These are phyloP conservation scores for Hypoxylon sp. DNA, from an alignment of 2,329 filamentous ascomycete genomes.

Conservation along the genomic window DNA sequence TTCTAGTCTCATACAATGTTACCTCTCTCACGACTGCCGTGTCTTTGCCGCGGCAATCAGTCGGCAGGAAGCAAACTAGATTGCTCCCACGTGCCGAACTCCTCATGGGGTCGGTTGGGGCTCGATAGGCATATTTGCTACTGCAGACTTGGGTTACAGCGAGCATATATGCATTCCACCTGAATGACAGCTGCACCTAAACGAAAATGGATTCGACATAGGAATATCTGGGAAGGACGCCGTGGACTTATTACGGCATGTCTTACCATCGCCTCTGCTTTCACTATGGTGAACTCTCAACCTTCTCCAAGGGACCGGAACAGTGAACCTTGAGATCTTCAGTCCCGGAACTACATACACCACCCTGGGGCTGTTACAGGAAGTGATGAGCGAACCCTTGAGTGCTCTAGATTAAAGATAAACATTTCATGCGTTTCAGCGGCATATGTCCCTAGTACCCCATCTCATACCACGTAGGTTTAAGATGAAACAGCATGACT, in stretches of 20 bases:
- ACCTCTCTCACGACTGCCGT: slow-evolving; percentile 35
- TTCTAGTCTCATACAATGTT: slow-evolving; percentile 33
- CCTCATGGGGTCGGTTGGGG: slow-evolving; percentile 40
- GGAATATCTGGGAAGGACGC: slow-evolving; percentile 11
- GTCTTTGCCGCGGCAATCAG: slow-evolving; percentile 48
- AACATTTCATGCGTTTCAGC: slow-evolving; percentile 32
- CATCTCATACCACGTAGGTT: slow-evolving; percentile 30
- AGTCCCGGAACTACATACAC: slow-evolving; percentile 31
- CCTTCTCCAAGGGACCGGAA: slow-evolving; percentile 33
- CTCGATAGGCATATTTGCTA: slow-evolving; percentile 12
- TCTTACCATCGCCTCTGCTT: slow-evolving; percentile 11
- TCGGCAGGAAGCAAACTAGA: slow-evolving; percentile 49
- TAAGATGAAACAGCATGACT: slow-evolving; percentile 35
- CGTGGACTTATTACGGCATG: slow-evolving; percentile 17
- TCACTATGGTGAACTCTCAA: background rate
- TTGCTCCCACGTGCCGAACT: slow-evolving; percentile 47
- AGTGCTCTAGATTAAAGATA: slow-evolving; percentile 42
- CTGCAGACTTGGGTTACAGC: slow-evolving; percentile 27
- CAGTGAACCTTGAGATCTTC: slow-evolving; percentile 35
- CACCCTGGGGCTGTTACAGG: slow-evolving; percentile 31
- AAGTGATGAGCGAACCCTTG: slow-evolving; percentile 41
- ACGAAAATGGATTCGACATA: slow-evolving; percentile 27
- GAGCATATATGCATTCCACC: slow-evolving; percentile 33
- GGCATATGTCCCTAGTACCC: slow-evolving; percentile 29
- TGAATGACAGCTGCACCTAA: slow-evolving; percentile 43